Evolutionary conservation across 1,284 basidiomycete species (phyloP).

Genomic region (Peniophora sp.): DNA sequence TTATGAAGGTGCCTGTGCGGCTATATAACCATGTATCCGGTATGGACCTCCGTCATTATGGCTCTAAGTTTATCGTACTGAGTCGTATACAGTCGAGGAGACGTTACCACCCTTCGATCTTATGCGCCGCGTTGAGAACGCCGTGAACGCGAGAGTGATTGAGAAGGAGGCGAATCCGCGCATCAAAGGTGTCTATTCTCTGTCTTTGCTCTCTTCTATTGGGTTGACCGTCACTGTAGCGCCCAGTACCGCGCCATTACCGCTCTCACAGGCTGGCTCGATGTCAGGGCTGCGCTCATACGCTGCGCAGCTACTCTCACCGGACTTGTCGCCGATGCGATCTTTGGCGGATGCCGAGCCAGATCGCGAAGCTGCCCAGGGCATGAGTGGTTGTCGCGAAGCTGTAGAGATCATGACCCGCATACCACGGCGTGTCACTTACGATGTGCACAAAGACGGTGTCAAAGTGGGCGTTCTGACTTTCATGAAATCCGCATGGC

Average conservation of each 20-base stretch:
- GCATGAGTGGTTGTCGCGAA: slow-evolving; percentile 69
- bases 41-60: slow-evolving; percentile 26
- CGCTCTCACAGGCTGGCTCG: slow-evolving; percentile 8
- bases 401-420: slow-evolving; percentile 88
- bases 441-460: slow-evolving; percentile 89
- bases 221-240: background rate
- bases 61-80: background rate
- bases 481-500: slow-evolving; percentile 81
- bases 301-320: slow-evolving; percentile 35
- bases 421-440: slow-evolving; percentile 86
- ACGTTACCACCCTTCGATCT: slow-evolving; percentile 9
- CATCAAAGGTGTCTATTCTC: background rate
- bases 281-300: slow-evolving; percentile 25
- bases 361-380: slow-evolving; percentile 33
- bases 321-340: slow-evolving; percentile 13
- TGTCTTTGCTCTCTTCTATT: too few species aligned
- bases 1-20: slow-evolving; percentile 85
- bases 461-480: slow-evolving; percentile 84
- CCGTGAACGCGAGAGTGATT: slow-evolving; percentile 1
- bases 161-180: background rate
- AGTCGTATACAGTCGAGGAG: slow-evolving; percentile 3
- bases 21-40: slow-evolving; percentile 80
- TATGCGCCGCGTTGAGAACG: background rate
- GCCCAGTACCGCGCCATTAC: background rate
- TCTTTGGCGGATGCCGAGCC: slow-evolving; percentile 7